phyloP scores from a whole-genome alignment of 2,329 filamentous ascomycete species.

The Neofusicoccum laricinum region DNA sequence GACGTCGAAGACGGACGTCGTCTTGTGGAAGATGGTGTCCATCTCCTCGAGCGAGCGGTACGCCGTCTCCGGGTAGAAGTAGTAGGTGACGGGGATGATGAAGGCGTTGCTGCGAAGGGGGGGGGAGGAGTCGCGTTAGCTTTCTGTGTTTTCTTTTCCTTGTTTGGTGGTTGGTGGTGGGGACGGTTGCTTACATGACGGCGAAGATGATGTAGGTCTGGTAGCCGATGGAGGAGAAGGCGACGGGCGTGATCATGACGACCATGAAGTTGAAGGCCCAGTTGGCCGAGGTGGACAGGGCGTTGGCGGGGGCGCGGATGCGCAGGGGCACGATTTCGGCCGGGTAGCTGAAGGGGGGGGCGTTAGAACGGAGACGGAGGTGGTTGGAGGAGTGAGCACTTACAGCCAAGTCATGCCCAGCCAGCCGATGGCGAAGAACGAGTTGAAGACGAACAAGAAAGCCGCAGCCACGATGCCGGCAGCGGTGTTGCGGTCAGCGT shows the following conservation, averaged over 20 bases:
- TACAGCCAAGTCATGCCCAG: constrained; percentile 61
- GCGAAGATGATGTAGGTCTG: constrained; percentile 57
- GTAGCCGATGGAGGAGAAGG: constrained; percentile 56
- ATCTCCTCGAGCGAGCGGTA: constrained; percentile 61
- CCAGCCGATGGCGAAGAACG: constrained; percentile 88
- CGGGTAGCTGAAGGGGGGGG: constrained; percentile 27
- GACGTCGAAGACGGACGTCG: constrained; percentile 47
- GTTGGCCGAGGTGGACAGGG: constrained; percentile 83
- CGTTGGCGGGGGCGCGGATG: constrained; percentile 84
- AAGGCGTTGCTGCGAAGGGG: constrained; percentile 43
- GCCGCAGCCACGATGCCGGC: constrained; percentile 52
- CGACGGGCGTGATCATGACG: constrained; percentile 64
- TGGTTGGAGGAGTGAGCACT: background rate
- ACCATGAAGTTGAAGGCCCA: constrained; percentile 61
- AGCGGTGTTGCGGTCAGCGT: constrained; percentile 5
- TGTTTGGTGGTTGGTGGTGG: too few species aligned
- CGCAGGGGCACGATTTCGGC: constrained; percentile 87
- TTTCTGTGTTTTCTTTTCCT: background rate
- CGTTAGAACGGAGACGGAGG: constrained; percentile 20
- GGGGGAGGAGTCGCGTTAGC: background rate
- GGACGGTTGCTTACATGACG: constrained; percentile 38
- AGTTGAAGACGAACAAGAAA: constrained; percentile 90
- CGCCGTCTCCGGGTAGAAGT: constrained; percentile 62
- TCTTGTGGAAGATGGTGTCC: constrained; percentile 64
- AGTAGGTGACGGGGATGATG: constrained; percentile 57